Base-by-base conservation (phyloP, 495 filamentous ascomycete genomes). In the Xylaria longipes region DNA sequence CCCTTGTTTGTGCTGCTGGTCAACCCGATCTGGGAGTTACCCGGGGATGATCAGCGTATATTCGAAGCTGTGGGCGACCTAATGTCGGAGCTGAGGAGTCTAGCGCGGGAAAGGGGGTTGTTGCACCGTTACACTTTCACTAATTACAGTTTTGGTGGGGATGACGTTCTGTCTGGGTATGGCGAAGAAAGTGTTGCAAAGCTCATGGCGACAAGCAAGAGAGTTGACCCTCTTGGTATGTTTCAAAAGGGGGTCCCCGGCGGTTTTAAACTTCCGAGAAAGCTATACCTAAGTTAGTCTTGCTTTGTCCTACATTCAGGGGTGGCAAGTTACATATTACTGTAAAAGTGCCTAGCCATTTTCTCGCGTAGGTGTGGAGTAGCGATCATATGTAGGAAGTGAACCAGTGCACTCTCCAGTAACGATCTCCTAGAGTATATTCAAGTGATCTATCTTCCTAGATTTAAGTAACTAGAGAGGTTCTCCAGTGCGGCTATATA, bases 201-300 rank as follows among this genome's bases (percentile, higher is more conserved):
- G n/a, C 69, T 89, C 65, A 68, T 71, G 29, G 67, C 70, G 27
- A 75, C 83, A 57, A 80, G 78, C 1, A 72, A 74, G 70, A 83
- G 84, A 75, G 88, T 86, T 74, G 87, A 88, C 71, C 84, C 84
- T 1, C 56, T 79, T 5, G 80, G 77, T 6, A 73, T 87, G 14
- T 87, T 87, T 70, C 84, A 86, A 77, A 80, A 50, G 35, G 72
- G 76, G 56, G 80, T 85, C 1, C 72, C 76, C 64, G 73, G 73
- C 7, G 77, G 76, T 0, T 79, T 79, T 61, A 78, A 80, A 50
- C 52, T 78, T 5, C 54, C 73, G n/a, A 61, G 17, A 2, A 46
- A 2, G 43, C 4, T 9, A 46, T 5, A 7, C 35, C 35, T 7
- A 37, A 37, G 7, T 37, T 37, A 37, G 35, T 3, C 35, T 37